Base-by-base conservation (phyloP, 129 eudicot species). In the Flaveria ramosissima region DNA sequence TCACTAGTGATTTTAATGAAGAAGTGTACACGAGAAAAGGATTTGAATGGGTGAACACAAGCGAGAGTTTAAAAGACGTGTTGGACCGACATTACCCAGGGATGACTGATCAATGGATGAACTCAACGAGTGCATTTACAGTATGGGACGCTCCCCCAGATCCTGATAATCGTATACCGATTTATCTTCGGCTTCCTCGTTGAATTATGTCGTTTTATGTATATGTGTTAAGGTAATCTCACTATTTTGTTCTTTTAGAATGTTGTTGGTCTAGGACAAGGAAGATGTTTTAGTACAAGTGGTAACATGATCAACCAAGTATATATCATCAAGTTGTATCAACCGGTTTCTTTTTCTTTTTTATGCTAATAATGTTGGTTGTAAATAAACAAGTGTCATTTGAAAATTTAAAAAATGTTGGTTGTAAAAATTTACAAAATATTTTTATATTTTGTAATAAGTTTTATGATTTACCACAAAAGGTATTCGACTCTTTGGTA, bases 31-130 rank as follows among this genome's bases (percentile, higher is more conserved):
- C 91, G 36, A 72, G 80, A 79, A 86, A 80, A 75, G 95, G 95
- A 9, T 41, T 89, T n/a, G 81, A 86, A 52, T 86, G 95, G 95
- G 86, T 89, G 11, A 89, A 89, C 70, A 84, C 68, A 1, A 86
- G 88, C 1, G 91, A 86, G 68, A 86, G 82, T 62, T 32, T 89
- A 69, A 89, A 86, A 75, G 95, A 89, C 80, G 95, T 89, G 69
- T 43, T 84, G 63, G 86, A 89, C 43, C 83, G 95, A 0, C 95
- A 89, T 47, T 82, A 77, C 23, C 91, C 91, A 0, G 88, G 78
- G 45, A 84, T 89, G 89, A 78, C 83, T 7, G 21, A 78, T 53
- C 78, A 55, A 26, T 89, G 95, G 95, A 86, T 89, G 81, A 89
- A 83, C 75, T 84, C 88, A 2, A 80, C 70, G 7, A 89, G 95